Evolutionary conservation across 208 protist genomes (phyloP), one percentile per base, ranked within the genome.

Genomic region (Crithidia bombi): DNA sequence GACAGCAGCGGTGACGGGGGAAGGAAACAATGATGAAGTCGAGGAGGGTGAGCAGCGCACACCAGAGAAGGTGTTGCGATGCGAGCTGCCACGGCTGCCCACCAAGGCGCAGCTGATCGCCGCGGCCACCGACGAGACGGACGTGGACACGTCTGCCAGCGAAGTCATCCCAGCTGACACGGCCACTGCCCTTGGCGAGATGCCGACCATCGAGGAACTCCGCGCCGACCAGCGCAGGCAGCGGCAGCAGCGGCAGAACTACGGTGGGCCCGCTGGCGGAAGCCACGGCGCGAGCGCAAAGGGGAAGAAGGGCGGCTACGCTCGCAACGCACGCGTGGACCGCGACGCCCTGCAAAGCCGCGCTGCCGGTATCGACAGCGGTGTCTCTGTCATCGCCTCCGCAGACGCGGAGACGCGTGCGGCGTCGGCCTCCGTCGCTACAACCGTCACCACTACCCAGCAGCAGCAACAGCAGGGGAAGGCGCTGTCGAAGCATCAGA

Each of bases 401-500:
- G 36, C 46, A 11, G 49, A 41, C 19, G 56, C 43, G 28, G 65
- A 17, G 6, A 33, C 25, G 54, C n/a, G 17, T 11, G 3, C 33
- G 21, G 5, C 41, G 5, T 5, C n/a, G 14, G 33, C 56, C 25
- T 25, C 57, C 17, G n/a, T 56, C 28, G 35, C 64, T 5, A 41
- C 49, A 25, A 65, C 57, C 14, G 21, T 49, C 28, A 41, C 47
- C 19, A 56, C 59, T 39, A 41, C 46, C 19, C 21, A 2, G n/a
- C n/a, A n/a, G 49, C 14, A 44, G 33, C 38, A 56, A n/a, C 58
- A 36, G 30, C 72, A 59, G 21, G 41, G 26, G 39, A 71, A 65
- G 33, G 39, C 66, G 14, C 58, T 91, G 9, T 92, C 83, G 35
- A 86, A 86, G 36, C 69, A 89, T 23, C 81, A 94, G 50, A 65